Evolutionary conservation across 73 alveolate species (phyloP).

Genomic region (Paramecium biaurelia): DNA sequence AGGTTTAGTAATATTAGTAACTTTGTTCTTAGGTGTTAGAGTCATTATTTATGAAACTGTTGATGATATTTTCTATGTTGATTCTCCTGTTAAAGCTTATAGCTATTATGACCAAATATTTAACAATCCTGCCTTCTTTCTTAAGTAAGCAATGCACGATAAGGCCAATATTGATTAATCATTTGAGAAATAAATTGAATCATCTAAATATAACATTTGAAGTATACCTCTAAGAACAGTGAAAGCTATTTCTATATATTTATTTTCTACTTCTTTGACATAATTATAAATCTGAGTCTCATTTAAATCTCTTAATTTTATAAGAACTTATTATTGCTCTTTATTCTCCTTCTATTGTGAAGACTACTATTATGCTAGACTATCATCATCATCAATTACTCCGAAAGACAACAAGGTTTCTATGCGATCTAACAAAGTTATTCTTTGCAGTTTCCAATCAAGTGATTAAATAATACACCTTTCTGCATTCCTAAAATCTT

Average conservation of each 20-base stretch:
- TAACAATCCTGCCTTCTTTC: constrained; percentile 34
- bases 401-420: constrained; percentile 40
- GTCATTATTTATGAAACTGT: constrained; percentile 23
- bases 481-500: constrained; percentile 51
- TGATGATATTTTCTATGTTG: constrained; percentile 24
- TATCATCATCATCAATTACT: constrained; percentile 45
- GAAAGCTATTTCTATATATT: background rate
- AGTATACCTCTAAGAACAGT: background rate
- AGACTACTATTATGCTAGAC: background rate
- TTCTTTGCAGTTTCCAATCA: constrained; percentile 53
- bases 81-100: background rate
- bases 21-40: background rate
- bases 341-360: background rate
- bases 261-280: constrained; percentile 26
- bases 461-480: background rate
- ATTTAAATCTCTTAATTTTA: background rate
- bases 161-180: constrained; percentile 9
- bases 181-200: background rate
- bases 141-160: constrained; percentile 12
- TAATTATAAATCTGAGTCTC: background rate
- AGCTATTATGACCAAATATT: constrained; percentile 37
- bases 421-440: constrained; percentile 53
- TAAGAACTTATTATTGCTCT: background rate
- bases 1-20: background rate
- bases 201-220: background rate